Evolutionary conservation across 2,329 filamentous ascomycete genomes (phyloP), one percentile per base, ranked within the genome.

Genomic region (Annulohypoxylon truncatum): DNA sequence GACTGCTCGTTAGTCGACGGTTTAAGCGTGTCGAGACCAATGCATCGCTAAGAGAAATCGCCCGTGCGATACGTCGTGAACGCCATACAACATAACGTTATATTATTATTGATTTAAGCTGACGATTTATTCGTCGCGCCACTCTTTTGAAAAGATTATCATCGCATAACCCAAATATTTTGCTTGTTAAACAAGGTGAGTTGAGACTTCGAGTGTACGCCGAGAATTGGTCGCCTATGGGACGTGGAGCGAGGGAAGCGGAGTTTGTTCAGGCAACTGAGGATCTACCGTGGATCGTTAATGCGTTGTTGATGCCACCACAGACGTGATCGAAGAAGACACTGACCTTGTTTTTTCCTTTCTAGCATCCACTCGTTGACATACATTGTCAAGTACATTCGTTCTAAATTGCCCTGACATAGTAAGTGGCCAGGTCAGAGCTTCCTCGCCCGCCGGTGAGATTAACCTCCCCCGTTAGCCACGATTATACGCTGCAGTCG

Each of bases 321-420:
- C 29, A 48, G 40, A 33, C 31, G 55, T 44, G 53, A 59, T 54
- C 15, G 47, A 31, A 42, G 46, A 35, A 46, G 9, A 54, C 52
- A 54, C 74, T 74, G 65, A 76, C 64, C 10, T 28, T 22, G 31
- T 54, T 52, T 10, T 47, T 64, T 48, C 51, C 15, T 44, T 54
- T 20, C 29, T 29, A 78, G 74, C 74, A 74, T 75, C 72, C 79
- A 74, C 77, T 80, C 78, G 71, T 81, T 81, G 79, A 80, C 79
- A 74, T 68, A 61, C 73, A 64, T 77, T 77, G 80, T 82, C 80
- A 82, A 79, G 77, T 82, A 82, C 80, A 80, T 77, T 82, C 80
- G 80, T 82, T 82, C 72, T 74, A 65, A 77, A 75, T 76, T 68
- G 44, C 68, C 77, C 79, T 81, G 79, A 82, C 79, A 78, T 66